Evolutionary conservation across 1,284 basidiomycete species (phyloP).

Genomic region (Melampsora larici-populina): DNA sequence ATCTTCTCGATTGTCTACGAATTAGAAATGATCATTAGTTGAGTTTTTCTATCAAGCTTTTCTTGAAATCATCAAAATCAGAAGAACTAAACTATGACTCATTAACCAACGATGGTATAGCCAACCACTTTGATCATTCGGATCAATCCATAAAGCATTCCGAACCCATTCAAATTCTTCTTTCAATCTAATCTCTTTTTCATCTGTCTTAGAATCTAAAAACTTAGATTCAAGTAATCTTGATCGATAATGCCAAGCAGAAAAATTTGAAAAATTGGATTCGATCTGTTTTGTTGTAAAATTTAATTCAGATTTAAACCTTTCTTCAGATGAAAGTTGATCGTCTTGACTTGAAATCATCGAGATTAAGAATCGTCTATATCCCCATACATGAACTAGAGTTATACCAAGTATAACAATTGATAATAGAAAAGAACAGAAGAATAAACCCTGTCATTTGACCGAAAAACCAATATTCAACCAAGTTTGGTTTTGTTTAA

Average conservation of each 20-base stretch:
- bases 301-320: constrained; percentile 61
- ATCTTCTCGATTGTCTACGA: not conserved
- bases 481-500: not conserved
- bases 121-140: constrained; percentile 94
- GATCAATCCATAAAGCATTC: constrained; percentile 95
- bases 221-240: constrained; percentile 72
- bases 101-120: constrained; percentile 96
- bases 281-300: constrained; percentile 90
- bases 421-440: not conserved
- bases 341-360: constrained; percentile 59
- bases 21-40: not conserved
- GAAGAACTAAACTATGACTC: constrained; percentile 61
- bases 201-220: constrained; percentile 61
- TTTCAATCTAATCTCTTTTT: constrained; percentile 61
- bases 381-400: constrained; percentile 86
- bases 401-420: not conserved
- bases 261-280: constrained; percentile 93
- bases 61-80: not conserved
- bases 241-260: constrained; percentile 95
- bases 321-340: not conserved
- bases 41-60: not conserved
- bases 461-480: too few species aligned
- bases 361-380: constrained; percentile 75
- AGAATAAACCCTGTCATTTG: not conserved
- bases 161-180: constrained; percentile 85